Percentiles rank a stretch among this genome's conserved stretches.
These are phyloP conservation scores for Fraxinus greggii DNA, from an alignment of 305 asterid species.

Conservation along the genomic window DNA sequence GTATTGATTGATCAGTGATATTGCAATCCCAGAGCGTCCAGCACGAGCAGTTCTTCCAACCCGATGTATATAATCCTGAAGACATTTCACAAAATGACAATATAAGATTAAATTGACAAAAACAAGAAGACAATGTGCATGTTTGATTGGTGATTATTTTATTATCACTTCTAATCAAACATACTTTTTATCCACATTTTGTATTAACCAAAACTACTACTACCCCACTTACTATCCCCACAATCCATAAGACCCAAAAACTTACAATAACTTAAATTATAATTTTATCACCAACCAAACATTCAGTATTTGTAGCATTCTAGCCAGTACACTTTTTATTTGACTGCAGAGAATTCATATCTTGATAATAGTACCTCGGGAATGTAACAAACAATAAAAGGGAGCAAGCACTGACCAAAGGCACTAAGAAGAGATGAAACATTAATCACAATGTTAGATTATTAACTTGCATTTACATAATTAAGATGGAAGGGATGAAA, in stretches of 20 bases:
- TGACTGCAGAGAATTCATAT: not conserved
- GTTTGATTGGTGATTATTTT: not conserved
- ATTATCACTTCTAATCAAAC: not conserved
- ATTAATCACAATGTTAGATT: not conserved
- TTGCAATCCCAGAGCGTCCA: constrained; percentile 87
- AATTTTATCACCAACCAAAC: not conserved
- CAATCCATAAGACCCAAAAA: not conserved
- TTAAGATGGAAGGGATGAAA: not conserved
- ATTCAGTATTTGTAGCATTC: not conserved
- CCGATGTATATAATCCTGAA: constrained; percentile 89
- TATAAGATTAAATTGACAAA: not conserved
- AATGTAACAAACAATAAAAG: not conserved
- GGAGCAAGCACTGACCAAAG: not conserved
- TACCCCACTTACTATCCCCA: not conserved
- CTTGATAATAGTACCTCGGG: not conserved
- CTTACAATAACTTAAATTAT: not conserved
- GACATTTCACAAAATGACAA: constrained; percentile 16
- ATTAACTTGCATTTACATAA: not conserved
- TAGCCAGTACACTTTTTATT: not conserved
- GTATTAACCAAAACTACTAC: not conserved
- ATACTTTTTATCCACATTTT: not conserved
- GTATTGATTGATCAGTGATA: constrained; percentile 77
- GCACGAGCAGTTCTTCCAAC: constrained; percentile 99
- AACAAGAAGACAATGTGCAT: not conserved
- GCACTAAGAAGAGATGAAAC: not conserved